phyloP scores from a whole-genome alignment of 116 monocot genomes.

The Iris pallida region DNA sequence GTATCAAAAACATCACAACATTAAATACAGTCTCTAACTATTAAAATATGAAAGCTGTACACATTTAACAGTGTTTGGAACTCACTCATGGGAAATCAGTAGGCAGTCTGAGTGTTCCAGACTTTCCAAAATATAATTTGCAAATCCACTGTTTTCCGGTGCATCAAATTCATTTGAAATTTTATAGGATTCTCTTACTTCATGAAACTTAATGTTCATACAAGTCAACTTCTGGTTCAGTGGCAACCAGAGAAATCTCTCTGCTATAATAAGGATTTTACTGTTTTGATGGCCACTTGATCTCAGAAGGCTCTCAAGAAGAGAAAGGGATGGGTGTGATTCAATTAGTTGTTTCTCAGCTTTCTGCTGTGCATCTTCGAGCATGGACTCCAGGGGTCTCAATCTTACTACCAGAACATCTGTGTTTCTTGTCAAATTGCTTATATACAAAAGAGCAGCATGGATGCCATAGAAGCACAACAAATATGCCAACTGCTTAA shows the following conservation, averaged over 20 bases:
- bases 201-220: slow-evolving; percentile 37
- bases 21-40: neutral
- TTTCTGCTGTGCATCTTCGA: slow-evolving; percentile 47
- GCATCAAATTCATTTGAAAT: slow-evolving; percentile 12
- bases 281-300: slow-evolving; percentile 19
- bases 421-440: slow-evolving; percentile 33
- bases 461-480: slow-evolving; percentile 79
- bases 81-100: slow-evolving; percentile 67
- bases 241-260: slow-evolving; percentile 58
- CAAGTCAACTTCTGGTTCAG: slow-evolving; percentile 47
- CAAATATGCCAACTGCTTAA: slow-evolving; percentile 54
- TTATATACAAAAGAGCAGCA: slow-evolving; percentile 51
- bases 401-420: slow-evolving; percentile 27
- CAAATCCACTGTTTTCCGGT: slow-evolving; percentile 10
- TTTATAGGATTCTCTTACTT: slow-evolving; percentile 11
- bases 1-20: no score
- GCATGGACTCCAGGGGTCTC: slow-evolving; percentile 34
- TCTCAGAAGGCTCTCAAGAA: slow-evolving; percentile 53
- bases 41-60: neutral
- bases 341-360: slow-evolving; percentile 41
- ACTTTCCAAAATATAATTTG: slow-evolving; percentile 28
- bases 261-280: slow-evolving; percentile 55
- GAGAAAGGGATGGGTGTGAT: slow-evolving; percentile 56
- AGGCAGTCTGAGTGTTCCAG: slow-evolving; percentile 46
- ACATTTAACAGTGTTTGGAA: neutral